Percentiles rank a stretch among this genome's conserved stretches.
These are phyloP conservation scores for Penicillium longicatenatum DNA, from an alignment of 495 filamentous ascomycete genomes.

Conservation along the genomic window DNA sequence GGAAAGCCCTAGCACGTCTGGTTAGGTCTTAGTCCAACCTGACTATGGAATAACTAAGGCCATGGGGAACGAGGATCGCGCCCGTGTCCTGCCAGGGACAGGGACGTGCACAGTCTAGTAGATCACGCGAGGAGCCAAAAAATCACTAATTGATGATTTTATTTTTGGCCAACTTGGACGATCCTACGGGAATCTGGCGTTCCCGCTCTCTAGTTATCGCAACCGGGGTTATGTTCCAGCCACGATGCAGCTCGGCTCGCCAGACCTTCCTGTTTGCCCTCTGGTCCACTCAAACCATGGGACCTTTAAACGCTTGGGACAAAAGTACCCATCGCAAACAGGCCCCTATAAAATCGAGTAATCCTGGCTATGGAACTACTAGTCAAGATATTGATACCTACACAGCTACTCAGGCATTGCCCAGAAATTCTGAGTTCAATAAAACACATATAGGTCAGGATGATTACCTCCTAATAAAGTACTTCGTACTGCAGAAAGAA, in stretches of 20 bases:
- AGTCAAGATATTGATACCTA: not conserved
- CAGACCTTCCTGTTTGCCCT: constrained; percentile 18
- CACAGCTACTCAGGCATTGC: not conserved
- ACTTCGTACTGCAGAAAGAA: not conserved
- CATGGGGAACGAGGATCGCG: constrained; percentile 1
- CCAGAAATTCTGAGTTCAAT: not conserved
- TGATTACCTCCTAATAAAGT: not conserved
- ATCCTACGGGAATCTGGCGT: constrained; percentile 19
- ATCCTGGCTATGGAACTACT: not conserved
- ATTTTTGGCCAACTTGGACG: constrained; percentile 7
- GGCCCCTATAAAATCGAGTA: not conserved
- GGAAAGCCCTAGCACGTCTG: not conserved
- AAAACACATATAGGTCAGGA: not conserved
- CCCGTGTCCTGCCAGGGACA: constrained; percentile 26
- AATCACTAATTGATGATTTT: constrained; percentile 2
- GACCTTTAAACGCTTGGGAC: constrained; percentile 1
- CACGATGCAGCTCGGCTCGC: constrained; percentile 14
- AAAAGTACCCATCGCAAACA: not conserved
- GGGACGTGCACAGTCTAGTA: constrained; percentile 24
- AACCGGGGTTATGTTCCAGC: constrained; percentile 7
- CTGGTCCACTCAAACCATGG: not conserved
- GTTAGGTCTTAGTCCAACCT: not conserved
- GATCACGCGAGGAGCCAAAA: constrained; percentile 23
- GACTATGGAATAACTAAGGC: constrained; percentile 4
- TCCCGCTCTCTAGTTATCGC: constrained; percentile 17